Evolutionary conservation across 305 asterid species (phyloP).

Genomic region (Fraxinus nigra): DNA sequence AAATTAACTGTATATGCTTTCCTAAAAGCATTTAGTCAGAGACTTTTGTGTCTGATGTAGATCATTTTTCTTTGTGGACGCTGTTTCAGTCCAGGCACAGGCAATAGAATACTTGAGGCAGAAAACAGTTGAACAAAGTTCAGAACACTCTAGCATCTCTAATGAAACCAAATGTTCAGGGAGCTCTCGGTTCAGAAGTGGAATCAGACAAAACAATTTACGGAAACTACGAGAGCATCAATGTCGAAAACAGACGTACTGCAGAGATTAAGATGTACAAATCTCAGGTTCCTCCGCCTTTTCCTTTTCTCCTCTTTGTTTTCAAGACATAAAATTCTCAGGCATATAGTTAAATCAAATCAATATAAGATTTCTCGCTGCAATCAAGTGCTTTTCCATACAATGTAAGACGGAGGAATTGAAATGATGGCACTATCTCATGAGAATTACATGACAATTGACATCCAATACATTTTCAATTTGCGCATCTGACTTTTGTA

Average conservation of each 20-base stretch:
- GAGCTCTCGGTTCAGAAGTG: slow-evolving; percentile 55
- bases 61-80: slow-evolving; percentile 23
- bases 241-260: slow-evolving; percentile 26
- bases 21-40: not conserved
- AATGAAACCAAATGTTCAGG: slow-evolving; percentile 44
- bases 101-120: slow-evolving; percentile 55
- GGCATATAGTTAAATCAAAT: not conserved
- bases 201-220: slow-evolving; percentile 53
- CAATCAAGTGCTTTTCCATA: slow-evolving; percentile 14
- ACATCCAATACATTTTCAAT: not conserved
- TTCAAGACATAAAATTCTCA: not conserved
- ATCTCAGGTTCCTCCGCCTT: slow-evolving; percentile 14
- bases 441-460: not conserved
- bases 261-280: slow-evolving; percentile 17
- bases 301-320: slow-evolving; percentile 13
- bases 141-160: slow-evolving; percentile 22
- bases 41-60: not conserved
- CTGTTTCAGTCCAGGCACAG: slow-evolving; percentile 69
- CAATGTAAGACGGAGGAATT: not conserved
- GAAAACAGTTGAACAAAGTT: slow-evolving; percentile 34
- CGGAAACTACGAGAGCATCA: slow-evolving; percentile 49
- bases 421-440: not conserved
- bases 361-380: not conserved
- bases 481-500: not conserved
- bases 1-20: not conserved